Percentiles rank a stretch among this genome's conserved stretches.
Conservation (phyloP, 2,329 filamentous ascomycete genomes). For the Capronia epimyces region DNA sequence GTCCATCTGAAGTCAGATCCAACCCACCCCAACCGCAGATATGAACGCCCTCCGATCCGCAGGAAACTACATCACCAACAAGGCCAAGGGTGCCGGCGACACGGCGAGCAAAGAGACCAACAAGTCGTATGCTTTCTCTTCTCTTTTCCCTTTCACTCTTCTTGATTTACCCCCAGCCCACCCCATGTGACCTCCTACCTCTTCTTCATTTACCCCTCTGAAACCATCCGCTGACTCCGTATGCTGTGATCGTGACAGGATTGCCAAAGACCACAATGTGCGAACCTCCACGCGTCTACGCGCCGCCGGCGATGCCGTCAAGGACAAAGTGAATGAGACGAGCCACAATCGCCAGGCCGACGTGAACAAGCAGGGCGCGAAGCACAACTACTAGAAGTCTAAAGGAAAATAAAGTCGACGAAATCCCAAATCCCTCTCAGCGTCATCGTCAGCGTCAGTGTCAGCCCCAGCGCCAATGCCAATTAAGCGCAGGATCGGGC, state of each 20-base stretch:
- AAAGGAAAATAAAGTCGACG: not conserved
- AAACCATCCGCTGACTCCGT: too few species aligned
- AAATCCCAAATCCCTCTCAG: too few species aligned
- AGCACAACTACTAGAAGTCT: slow-evolving; percentile 24
- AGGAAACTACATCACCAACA: slow-evolving; percentile 23
- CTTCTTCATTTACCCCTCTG: not conserved
- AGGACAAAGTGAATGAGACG: slow-evolving; percentile 21
- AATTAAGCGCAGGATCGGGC: too few species aligned
- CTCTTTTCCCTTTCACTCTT: not conserved
- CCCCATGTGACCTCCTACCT: too few species aligned
- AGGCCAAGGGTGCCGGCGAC: slow-evolving; percentile 19
- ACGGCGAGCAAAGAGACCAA: slow-evolving; percentile 24
- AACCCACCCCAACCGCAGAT: slow-evolving; percentile 1
- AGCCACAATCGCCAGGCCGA: slow-evolving; percentile 20
- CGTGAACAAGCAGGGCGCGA: slow-evolving; percentile 22
- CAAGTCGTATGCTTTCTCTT: slow-evolving; percentile 17
- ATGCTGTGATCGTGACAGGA: slow-evolving; percentile 9
- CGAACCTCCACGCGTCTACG: slow-evolving; percentile 17
- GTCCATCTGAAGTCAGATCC: not conserved
- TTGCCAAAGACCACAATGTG: slow-evolving; percentile 25
- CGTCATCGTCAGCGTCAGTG: too few species aligned
- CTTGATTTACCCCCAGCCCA: not conserved
- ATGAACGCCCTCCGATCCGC: slow-evolving; percentile 22
- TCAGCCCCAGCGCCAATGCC: too few species aligned
- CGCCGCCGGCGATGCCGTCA: slow-evolving; percentile 23